Base-by-base conservation (phyloP, 345 rosid genomes). In the Cardamine chenopodiifolia region DNA sequence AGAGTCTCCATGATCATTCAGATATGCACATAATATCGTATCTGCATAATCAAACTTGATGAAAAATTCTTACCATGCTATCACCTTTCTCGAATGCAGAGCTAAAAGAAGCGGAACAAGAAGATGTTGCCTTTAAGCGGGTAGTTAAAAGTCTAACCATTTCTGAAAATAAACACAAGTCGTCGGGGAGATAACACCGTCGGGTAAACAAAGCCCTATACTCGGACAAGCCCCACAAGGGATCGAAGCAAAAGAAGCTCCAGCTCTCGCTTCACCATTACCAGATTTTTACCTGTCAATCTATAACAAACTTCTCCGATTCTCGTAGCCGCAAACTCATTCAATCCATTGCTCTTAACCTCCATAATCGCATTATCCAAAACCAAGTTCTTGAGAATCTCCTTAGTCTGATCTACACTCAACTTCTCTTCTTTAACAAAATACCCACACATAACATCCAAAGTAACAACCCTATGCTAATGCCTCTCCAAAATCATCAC, bases 51-150 rank as follows among this genome's bases (percentile, higher is more conserved):
- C 3, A 25, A 25, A 25, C 26, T 25, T 25, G 26, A 25, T 25
- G 26, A 25, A 25, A 25, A 25, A 25, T 29, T 13, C 39, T 48
- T 53, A 28, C 18, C 8, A 52, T 26, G 19, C 42, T 59, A 3
- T 31, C 35, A 52, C 61, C 15, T 44, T 44, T 56, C 61, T 45
- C 37, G 45, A 68, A 68, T 83, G 83, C 90, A 95, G 99, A 86
- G 68, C 68, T 95, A 53, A 82, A 86, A 60, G 85, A 85, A 55
- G 87, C 68, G 64, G 96, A 95, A 81, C 83, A 89, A 63, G 97
- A 95, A 83, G 99, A 95, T 83, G 89, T 89, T 79, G 81, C 83
- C 76, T 95, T 95, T 82, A 95, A 92, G 76, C 86, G 88, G 93
- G 97, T 95, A 60, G 13, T 81, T 78, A 90, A 74, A 89, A 95